These are phyloP conservation scores for Didymosphaeria variabile DNA, from an alignment of 2,329 filamentous ascomycete species.

Conservation along the genomic window DNA sequence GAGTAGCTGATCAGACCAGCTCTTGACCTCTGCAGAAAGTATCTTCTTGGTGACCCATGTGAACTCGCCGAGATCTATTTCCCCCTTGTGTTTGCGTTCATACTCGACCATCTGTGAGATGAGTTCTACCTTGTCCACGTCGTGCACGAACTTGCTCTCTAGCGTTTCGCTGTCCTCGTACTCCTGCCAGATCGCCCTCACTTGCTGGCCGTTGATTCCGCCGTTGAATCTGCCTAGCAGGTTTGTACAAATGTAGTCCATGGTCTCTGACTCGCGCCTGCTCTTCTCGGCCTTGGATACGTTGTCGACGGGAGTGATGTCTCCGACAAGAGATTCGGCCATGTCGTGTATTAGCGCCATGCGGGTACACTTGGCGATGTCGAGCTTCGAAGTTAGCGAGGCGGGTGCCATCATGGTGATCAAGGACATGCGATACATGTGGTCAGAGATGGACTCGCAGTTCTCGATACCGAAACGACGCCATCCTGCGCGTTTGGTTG, in stretches of 20 bases:
- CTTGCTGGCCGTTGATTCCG: conserved; percentile 73
- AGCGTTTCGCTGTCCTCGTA: conserved; percentile 88
- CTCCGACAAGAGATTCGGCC: conserved; percentile 93
- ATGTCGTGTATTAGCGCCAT: conserved; percentile 98
- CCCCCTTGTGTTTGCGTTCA: conserved; percentile 73
- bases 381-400: conserved; percentile 73
- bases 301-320: conserved; percentile 93
- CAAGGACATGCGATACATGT: conserved; percentile 99
- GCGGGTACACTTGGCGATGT: conserved; percentile 85
- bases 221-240: conserved; percentile 79
- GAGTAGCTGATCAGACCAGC: conserved; percentile 80
- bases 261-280: conserved; percentile 84
- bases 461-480: conserved; percentile 78
- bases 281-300: conserved; percentile 88
- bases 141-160: conserved; percentile 91
- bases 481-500: conserved; percentile 96
- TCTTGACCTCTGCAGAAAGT: conserved; percentile 77
- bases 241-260: conserved; percentile 84
- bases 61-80: conserved; percentile 86
- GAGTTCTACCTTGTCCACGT: conserved; percentile 96
- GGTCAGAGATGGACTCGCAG: conserved; percentile 93
- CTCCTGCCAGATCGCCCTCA: conserved; percentile 88
- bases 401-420: conserved; percentile 92
- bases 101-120: conserved; percentile 97
- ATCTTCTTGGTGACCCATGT: conserved; percentile 79